Conservation (phyloP, 2,329 filamentous ascomycete species). For the Clarireedia paspali region DNA sequence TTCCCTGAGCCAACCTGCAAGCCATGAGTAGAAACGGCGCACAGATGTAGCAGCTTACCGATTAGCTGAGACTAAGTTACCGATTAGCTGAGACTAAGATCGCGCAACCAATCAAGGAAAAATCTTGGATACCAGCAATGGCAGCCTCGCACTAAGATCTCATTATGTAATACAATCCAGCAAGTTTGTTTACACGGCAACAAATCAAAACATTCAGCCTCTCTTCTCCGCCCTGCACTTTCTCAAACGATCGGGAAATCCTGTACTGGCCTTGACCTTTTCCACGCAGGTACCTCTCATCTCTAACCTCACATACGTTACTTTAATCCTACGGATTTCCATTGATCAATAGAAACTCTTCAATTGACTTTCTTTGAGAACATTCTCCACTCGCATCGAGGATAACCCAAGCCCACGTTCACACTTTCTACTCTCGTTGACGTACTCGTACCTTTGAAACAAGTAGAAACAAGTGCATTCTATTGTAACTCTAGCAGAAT, state of each 20-base stretch:
- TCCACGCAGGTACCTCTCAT: no score
- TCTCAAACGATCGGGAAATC: not conserved
- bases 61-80: not conserved
- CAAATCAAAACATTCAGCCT: not conserved
- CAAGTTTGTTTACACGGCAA: not conserved
- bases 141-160: slow-evolving; percentile 1
- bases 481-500: not conserved
- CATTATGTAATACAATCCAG: not conserved
- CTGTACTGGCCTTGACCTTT: no score
- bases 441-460: no score
- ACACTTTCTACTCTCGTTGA: not conserved
- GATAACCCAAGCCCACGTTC: no score
- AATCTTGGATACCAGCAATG: not conserved
- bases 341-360: no score
- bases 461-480: not conserved
- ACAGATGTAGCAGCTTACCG: no score
- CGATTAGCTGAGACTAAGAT: not conserved
- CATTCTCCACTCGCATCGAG: no score
- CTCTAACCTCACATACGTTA: no score
- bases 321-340: no score
- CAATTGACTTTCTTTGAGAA: no score
- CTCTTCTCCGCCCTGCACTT: not conserved
- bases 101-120: not conserved
- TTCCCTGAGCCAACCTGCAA: no score
- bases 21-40: no score